Base-by-base conservation (phyloP, 495 filamentous ascomycete species). In the Jackrogersella minutella region DNA sequence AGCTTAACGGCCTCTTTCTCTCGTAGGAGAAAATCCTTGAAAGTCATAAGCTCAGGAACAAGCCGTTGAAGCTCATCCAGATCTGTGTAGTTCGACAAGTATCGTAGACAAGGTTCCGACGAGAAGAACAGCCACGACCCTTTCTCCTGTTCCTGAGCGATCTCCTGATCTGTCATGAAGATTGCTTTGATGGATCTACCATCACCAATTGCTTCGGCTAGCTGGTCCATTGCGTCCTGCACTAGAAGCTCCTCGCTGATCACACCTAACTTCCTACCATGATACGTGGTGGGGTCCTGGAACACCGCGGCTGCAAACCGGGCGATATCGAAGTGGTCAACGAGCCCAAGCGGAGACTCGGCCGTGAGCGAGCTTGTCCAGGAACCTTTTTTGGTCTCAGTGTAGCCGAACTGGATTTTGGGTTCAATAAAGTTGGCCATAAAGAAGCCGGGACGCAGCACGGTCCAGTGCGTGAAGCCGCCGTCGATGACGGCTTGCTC, bases 371-470 rank as follows among this genome's bases (percentile, higher is more conserved):
- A 19, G 17, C 11, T 65, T 8, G 54, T 53, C 40, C 76, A 78
- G 19, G 53, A 52, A 10, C 75, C 73, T 1, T 68, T 73, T 14
- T 76, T 71, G 1, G 81, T 59, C 1, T 78, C 78, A 6, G 74
- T 62, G 47, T 81, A 81, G 58, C 78, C 44, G 13, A 17, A 28
- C 71, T 2, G 31, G 1, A 76, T 73, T 6, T 77, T 60, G 1
- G 81, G 82, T 6, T 63, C 36, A 19, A 82, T 46, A 67, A 79
- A 80, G 44, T 84, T 84, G 3, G 79, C 73, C 81, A 84, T 84
- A 73, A 85, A 84, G 52, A 79, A 80, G 3, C 76, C 78, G 0
- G 82, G 81, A 11, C 81, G 77, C 9, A 85, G 41, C 9, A 85
- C 76, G 0, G 81, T 81, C 72, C 77, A 82, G 17, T 65, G 37